Conservation (phyloP, 164 flowering plant species). For the Tetracentron sinense region DNA sequence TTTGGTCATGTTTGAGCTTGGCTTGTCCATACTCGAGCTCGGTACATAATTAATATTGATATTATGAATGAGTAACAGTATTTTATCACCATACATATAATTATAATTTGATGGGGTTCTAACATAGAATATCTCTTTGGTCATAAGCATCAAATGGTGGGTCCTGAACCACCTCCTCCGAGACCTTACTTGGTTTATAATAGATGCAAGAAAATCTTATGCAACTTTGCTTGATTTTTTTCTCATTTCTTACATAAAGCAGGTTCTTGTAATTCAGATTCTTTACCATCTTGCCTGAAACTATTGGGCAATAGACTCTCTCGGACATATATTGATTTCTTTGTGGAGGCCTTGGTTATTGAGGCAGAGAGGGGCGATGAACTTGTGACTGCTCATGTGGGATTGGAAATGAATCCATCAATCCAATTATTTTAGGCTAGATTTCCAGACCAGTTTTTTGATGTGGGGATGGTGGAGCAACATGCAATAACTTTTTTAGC, state of each 20-base stretch:
- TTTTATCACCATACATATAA: no score
- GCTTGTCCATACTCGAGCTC: no score
- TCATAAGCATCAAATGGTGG: neutral
- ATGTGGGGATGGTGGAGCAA: slow-evolving; percentile 92
- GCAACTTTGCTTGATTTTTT: neutral
- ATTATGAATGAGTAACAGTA: no score
- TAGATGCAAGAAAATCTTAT: neutral
- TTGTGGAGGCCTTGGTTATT: slow-evolving; percentile 65
- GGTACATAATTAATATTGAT: no score
- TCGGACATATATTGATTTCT: slow-evolving; percentile 64
- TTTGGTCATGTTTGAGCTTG: no score
- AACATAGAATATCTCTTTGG: neutral
- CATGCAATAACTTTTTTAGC: slow-evolving; percentile 95
- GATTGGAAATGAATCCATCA: slow-evolving; percentile 69
- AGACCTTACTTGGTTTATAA: neutral
- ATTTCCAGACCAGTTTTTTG: slow-evolving; percentile 70
- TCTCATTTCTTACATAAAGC: slow-evolving; percentile 14
- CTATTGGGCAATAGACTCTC: slow-evolving; percentile 22
- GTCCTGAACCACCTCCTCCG: neutral
- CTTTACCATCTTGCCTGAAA: slow-evolving; percentile 22
- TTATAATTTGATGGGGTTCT: no score
- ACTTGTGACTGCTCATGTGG: slow-evolving; percentile 74
- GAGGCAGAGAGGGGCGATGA: slow-evolving; percentile 70
- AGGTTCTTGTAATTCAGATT: slow-evolving; percentile 29
- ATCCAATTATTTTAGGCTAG: slow-evolving; percentile 51